phyloP scores from a whole-genome alignment of 148 eudicot species.

The Chenopodium album region DNA sequence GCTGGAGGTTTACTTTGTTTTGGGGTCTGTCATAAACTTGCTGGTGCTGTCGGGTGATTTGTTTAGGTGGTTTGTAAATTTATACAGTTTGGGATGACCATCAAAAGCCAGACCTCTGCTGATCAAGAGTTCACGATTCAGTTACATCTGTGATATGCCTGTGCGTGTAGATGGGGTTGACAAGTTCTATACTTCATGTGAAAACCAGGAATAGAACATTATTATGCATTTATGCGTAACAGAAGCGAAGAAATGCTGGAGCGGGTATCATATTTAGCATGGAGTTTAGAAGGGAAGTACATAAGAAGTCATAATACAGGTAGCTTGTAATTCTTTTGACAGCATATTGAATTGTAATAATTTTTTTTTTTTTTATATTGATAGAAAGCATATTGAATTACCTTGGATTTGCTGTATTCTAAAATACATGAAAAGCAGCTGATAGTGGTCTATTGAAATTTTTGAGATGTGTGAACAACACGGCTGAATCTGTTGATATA shows the following conservation, averaged over 20 bases:
- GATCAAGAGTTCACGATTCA: neutral
- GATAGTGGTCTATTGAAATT: too few species aligned
- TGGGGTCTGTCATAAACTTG: neutral
- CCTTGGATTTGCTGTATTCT: neutral
- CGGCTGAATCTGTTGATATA: neutral
- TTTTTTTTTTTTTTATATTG: neutral
- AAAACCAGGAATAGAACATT: neutral
- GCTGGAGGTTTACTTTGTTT: neutral
- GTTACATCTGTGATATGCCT: neutral
- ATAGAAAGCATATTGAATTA: neutral
- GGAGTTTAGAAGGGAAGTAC: neutral
- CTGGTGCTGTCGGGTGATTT: neutral
- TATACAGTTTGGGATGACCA: neutral
- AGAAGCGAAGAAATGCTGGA: neutral
- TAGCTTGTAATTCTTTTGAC: conserved; percentile 11
- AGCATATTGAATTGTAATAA: neutral
- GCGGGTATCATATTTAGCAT: neutral
- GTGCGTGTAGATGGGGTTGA: neutral
- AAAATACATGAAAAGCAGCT: neutral
- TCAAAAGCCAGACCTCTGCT: neutral
- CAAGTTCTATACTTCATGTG: neutral
- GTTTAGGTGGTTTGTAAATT: neutral
- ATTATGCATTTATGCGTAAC: neutral
- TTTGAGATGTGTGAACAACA: too few species aligned
- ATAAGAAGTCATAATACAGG: conserved; percentile 7